Percentiles rank a stretch among this genome's conserved stretches.
Evolutionary conservation across 108 stramenopile species (phyloP).

Genomic region (Nannochloropsis salina): DNA sequence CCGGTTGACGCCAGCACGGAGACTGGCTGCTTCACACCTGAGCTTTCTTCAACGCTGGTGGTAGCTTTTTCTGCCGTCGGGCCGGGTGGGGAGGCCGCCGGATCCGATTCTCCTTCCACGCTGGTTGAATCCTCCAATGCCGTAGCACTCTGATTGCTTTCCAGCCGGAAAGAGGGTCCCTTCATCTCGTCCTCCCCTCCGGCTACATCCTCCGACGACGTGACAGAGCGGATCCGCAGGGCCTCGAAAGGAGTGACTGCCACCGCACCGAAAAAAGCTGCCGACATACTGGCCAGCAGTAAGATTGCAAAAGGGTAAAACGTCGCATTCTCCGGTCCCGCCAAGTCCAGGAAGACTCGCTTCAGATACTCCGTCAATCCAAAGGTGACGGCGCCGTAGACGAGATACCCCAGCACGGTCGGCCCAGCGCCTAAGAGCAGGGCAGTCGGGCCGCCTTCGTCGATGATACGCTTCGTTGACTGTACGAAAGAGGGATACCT

Average conservation of each 20-base stretch:
- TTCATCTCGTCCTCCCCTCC: background rate
- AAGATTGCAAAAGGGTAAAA: conserved; percentile 40
- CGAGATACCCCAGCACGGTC: conserved; percentile 34
- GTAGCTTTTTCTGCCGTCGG: background rate
- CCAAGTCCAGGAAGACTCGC: conserved; percentile 38
- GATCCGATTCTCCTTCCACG: background rate
- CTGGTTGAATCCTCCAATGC: conserved; percentile 3
- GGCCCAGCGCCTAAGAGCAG: conserved; percentile 43
- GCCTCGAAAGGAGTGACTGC: conserved; percentile 41
- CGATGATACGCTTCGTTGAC: conserved; percentile 31
- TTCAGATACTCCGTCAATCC: conserved; percentile 45
- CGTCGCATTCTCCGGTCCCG: conserved; percentile 32
- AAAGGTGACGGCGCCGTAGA: conserved; percentile 39
- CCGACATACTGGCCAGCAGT: conserved; percentile 31
- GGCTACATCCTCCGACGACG: conserved; percentile 10
- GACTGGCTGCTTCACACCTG: background rate
- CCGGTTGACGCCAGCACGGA: background rate
- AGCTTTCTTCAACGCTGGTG: background rate
- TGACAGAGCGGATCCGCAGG: conserved; percentile 39
- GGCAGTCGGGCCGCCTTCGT: conserved; percentile 31
- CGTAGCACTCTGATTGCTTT: background rate
- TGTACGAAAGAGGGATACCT: conserved; percentile 28
- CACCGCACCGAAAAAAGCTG: conserved; percentile 25
- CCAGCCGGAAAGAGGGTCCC: background rate
- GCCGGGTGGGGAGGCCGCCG: background rate